Base-by-base conservation (phyloP, 352 stramenopile species). In the Peronosclerospora sorghi region DNA sequence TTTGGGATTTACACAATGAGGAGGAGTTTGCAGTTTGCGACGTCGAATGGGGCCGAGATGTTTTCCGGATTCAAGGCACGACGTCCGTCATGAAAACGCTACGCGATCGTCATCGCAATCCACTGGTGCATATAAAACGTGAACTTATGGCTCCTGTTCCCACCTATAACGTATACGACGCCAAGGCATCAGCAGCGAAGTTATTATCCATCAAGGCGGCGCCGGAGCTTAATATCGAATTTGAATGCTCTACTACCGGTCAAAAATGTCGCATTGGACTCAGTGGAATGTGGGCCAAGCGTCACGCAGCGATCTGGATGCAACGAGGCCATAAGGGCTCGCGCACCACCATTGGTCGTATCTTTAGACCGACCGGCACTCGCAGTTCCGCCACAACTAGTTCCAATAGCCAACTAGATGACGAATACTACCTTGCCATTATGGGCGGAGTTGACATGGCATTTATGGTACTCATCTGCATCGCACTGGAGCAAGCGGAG, bases 401-500 rank as follows among this genome's bases (percentile, higher is more conserved):
- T 1, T 66, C 47, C 19, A 54, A 37, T 14, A 43, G 30, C 9
- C 38, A 62, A 21, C 30, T 56, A 12, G 45, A 64, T 18, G 58
- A 63, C 26, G 48, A 60, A 5, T 72, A 68, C 21, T 62, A 59
- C 17, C 44, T 72, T 26, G 54, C 51, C 32, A 52, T 72, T 19
- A 57, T 56, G 32, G 49, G 48, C 8, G 59, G 59, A 12, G 44
- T 70, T 1, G 63, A 73, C 24, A 68, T 68, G 56, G 38, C 56
- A n/a, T 50, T 73, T 15, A 63, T 70, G 29, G 47, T 73, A 32
- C 52, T 73, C 12, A 55, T 73, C 32, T 68, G 63, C 34, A 58
- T 70, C 29, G 56, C 63, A n/a, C 41, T 70, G 12, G 59, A 73
- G 21, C 57, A 62, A 32, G 54, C 57, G 15, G 29, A 62, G n/a